Conservation (phyloP, 257 asterid species). For the Primulina eburnea region DNA sequence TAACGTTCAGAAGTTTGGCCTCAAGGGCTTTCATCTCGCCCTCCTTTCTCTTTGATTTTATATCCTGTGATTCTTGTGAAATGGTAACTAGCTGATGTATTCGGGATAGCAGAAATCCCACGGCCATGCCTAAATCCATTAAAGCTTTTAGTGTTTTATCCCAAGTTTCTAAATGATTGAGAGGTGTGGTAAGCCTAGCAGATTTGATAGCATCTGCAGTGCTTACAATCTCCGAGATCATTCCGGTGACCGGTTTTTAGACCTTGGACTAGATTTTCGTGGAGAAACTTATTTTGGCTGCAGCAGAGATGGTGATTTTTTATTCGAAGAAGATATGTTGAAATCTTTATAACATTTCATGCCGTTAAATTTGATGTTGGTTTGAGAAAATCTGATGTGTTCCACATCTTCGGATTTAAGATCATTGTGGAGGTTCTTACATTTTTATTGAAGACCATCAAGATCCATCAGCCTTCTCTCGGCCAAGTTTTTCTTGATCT, state of each 20-base stretch:
- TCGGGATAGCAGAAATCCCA: slow-evolving; percentile 57
- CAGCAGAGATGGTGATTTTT: slow-evolving; percentile 60
- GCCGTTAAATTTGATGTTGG: neutral
- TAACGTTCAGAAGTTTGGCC: slow-evolving; percentile 22
- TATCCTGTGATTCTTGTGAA: slow-evolving; percentile 21
- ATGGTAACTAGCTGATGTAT: slow-evolving; percentile 33
- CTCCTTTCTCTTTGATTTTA: slow-evolving; percentile 31
- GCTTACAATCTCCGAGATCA: slow-evolving; percentile 52
- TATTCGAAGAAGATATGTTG: slow-evolving; percentile 9
- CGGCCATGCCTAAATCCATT: slow-evolving; percentile 62
- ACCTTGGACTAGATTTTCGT: slow-evolving; percentile 43
- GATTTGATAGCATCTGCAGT: slow-evolving; percentile 65
- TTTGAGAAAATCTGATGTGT: neutral
- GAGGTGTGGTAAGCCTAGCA: slow-evolving; percentile 19
- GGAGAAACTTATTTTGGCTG: slow-evolving; percentile 55
- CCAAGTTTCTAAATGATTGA: slow-evolving; percentile 38
- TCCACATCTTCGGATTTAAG: neutral
- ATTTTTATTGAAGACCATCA: neutral
- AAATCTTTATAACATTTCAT: neutral
- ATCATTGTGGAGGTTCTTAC: neutral
- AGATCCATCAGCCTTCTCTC: neutral
- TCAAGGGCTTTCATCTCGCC: slow-evolving; percentile 32
- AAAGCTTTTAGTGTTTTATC: slow-evolving; percentile 54
- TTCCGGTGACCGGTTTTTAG: slow-evolving; percentile 55
- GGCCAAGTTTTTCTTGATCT: neutral